These are phyloP conservation scores for Phialophora verrucosa DNA, from an alignment of 2,329 filamentous ascomycete species.

Conservation along the genomic window DNA sequence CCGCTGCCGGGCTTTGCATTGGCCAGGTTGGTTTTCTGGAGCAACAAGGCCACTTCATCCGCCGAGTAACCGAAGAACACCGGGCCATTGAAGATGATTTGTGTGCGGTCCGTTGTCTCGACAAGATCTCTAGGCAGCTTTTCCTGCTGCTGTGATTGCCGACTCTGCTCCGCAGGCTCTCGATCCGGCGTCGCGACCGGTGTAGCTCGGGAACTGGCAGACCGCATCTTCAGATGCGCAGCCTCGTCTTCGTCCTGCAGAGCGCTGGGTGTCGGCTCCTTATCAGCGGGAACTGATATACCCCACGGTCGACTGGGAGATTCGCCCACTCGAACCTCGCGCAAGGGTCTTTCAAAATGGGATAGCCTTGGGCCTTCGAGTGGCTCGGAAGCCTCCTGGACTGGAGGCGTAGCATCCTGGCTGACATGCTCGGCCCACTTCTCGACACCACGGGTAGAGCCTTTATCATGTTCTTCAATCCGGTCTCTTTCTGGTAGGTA, in stretches of 20 bases:
- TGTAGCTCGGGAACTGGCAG: constrained; percentile 37
- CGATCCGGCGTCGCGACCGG: constrained; percentile 30
- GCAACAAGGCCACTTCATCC: constrained; percentile 77
- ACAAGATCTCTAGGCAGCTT: constrained; percentile 5
- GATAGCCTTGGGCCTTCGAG: constrained; percentile 67
- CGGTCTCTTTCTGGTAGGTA: constrained; percentile 71
- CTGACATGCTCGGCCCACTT: constrained; percentile 84
- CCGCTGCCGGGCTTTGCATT: constrained; percentile 8
- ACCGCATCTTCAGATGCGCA: constrained; percentile 23
- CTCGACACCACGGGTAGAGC: constrained; percentile 66
- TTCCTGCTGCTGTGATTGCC: constrained; percentile 33
- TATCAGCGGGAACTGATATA: constrained; percentile 74
- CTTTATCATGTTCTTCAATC: constrained; percentile 46
- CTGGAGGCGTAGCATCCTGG: constrained; percentile 48
- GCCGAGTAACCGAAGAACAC: constrained; percentile 92
- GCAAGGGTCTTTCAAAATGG: constrained; percentile 82
- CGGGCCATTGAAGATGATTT: constrained; percentile 88
- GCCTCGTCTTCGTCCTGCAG: constrained; percentile 36
- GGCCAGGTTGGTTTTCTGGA: constrained; percentile 55
- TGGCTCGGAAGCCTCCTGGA: constrained; percentile 43
- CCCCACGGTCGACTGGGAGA: constrained; percentile 94
- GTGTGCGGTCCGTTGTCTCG: constrained; percentile 51
- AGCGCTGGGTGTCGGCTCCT: constrained; percentile 45
- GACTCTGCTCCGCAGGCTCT: constrained; percentile 27
- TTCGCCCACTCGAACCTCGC: constrained; percentile 91